These are phyloP conservation scores for Tetragonia tetragonoides DNA, from an alignment of 148 eudicot species.

Conservation along the genomic window DNA sequence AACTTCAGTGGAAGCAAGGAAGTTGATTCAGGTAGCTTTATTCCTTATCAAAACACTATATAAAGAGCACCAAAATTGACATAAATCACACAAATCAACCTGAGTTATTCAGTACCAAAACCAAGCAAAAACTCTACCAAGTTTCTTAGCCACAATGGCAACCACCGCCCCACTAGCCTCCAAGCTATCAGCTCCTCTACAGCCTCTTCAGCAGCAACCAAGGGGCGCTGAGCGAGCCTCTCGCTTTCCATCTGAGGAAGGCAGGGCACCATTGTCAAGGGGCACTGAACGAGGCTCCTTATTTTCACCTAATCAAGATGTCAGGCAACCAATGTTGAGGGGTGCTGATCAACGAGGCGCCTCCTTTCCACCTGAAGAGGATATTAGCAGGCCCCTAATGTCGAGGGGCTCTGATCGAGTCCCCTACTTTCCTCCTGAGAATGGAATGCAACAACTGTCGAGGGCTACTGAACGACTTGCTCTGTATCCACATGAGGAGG, in stretches of 20 bases:
- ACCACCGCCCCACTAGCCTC: slow-evolving; percentile 18
- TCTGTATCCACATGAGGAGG: background rate
- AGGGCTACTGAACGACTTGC: background rate
- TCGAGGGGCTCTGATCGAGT: background rate
- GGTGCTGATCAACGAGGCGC: slow-evolving; percentile 6
- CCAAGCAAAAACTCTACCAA: background rate
- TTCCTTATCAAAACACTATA: slow-evolving; percentile 25
- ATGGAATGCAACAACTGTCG: background rate
- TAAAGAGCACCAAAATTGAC: background rate
- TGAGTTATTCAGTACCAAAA: background rate
- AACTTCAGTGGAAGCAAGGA: slow-evolving; percentile 35
- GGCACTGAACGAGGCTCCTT: slow-evolving; percentile 5
- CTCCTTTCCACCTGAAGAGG: slow-evolving; percentile 18
- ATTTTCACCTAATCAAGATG: background rate
- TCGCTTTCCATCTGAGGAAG: no score
- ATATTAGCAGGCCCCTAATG: background rate
- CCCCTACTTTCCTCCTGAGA: background rate
- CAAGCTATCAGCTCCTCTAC: slow-evolving; percentile 16
- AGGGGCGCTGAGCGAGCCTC: background rate
- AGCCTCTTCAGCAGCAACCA: slow-evolving; percentile 1
- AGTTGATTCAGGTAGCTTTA: slow-evolving; percentile 42
- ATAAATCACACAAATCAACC: slow-evolving; percentile 7
- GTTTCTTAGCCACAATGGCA: slow-evolving; percentile 5
- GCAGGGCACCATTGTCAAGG: background rate
- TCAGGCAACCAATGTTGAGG: background rate